Evolutionary conservation across 192 early-diverging fungal genomes (phyloP).

Genomic region (Coemansia sp.): DNA sequence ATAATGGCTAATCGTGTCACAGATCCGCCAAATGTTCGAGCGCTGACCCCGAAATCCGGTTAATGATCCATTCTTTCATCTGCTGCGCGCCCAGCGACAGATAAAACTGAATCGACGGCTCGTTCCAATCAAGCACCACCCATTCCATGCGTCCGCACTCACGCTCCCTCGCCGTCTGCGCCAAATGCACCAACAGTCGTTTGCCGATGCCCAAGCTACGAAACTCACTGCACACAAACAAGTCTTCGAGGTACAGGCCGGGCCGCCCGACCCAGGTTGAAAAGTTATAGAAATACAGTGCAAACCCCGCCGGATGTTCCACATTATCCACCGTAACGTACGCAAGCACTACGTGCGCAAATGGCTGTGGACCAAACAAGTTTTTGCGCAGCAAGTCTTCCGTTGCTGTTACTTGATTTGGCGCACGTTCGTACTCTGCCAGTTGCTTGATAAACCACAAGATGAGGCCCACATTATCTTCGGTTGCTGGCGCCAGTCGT

Average conservation of each 20-base stretch:
- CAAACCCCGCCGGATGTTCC: constrained; percentile 68
- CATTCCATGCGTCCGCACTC: constrained; percentile 81
- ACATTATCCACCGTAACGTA: constrained; percentile 28
- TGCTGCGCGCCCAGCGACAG: constrained; percentile 64
- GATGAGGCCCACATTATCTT: constrained; percentile 63
- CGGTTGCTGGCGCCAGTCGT: constrained; percentile 52
- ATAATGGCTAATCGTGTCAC: constrained; percentile 11
- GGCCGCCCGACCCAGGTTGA: constrained; percentile 70
- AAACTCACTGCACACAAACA: constrained; percentile 66
- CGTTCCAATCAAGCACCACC: constrained; percentile 84
- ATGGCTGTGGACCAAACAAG: constrained; percentile 64
- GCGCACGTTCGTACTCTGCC: constrained; percentile 74
- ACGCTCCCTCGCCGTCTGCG: constrained; percentile 60
- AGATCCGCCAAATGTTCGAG: constrained; percentile 56
- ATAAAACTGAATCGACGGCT: constrained; percentile 78
- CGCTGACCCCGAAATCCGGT: constrained; percentile 63
- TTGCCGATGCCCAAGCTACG: constrained; percentile 71
- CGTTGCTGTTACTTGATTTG: constrained; percentile 69
- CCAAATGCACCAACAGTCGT: constrained; percentile 66
- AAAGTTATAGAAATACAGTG: constrained; percentile 85
- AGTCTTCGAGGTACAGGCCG: constrained; percentile 85
- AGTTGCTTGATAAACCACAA: constrained; percentile 70
- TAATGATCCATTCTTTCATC: constrained; percentile 75
- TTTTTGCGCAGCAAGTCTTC: constrained; percentile 61
- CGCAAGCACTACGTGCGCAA: constrained; percentile 71